Base-by-base conservation (phyloP, 176 grass and related monocot genomes). In the Ensete ventricosum region DNA sequence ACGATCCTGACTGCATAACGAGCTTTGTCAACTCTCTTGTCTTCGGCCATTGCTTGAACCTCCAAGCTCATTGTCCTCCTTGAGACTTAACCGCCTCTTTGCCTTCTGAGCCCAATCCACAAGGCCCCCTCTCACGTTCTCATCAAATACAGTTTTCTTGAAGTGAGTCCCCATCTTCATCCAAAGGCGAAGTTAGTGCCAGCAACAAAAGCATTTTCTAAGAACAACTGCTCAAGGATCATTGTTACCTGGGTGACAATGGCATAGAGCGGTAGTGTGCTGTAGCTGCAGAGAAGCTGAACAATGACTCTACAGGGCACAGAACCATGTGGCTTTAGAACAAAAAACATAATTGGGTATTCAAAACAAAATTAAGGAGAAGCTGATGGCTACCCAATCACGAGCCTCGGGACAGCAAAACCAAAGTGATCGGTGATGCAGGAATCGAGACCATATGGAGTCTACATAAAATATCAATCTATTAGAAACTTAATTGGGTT, bases 121-220 rank as follows among this genome's bases (percentile, higher is more conserved):
- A 53, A 99, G 25, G 11, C 20, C 11, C 26, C 82, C 82, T 7
- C 69, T 11, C 2, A 85, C 11, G 76, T 24, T 10, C 9, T 89
- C 80, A 0, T 76, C 73, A 6, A 99, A 57, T 70, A 76, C 83
- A 13, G 81, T 73, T 27, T 84, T 53, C 75, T 93, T 97, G 68
- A 93, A 70, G 29, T 77, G 73, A 17, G 88, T 89, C 14, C 82
- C 58, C 94, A 97, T 97, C 93, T 97, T 53, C 17, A 73, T 55
- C 71, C 55, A 53, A 73, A 54, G 53, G 4, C 9, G 17, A 27
- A 52, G 52, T 70, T 9, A 54, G 49, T 54, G 70, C 13, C 9
- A 2, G 63, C 23, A 14, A 16, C 3, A 67, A 34, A 34, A 34
- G 64, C 14, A 67, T 14, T 19, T 21, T n/a, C 57, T 62, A 14